Evolutionary conservation across 1,139 yeast genomes (phyloP).

Genomic region (Candida frijolesensis): DNA sequence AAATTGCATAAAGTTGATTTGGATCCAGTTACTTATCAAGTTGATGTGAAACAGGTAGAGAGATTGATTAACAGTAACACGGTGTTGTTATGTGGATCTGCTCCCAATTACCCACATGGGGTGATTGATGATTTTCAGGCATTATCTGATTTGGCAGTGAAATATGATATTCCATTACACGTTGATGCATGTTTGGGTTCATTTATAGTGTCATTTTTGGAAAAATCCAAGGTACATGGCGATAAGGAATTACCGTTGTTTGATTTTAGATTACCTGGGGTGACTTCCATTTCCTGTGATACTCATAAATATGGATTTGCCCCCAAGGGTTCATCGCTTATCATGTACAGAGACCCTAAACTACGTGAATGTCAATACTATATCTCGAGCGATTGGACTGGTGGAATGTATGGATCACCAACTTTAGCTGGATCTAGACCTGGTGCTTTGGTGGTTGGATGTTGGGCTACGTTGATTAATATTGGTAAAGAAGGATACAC

Average conservation of each 20-base stretch:
- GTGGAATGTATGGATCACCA: slow-evolving; percentile 96
- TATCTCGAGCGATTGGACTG: slow-evolving; percentile 83
- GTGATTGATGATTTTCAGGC: slow-evolving; percentile 85
- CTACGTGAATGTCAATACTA: slow-evolving; percentile 84
- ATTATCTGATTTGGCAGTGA: slow-evolving; percentile 65
- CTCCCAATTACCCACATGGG: slow-evolving; percentile 97
- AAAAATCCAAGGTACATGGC: slow-evolving; percentile 59
- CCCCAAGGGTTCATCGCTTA: slow-evolving; percentile 92
- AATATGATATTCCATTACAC: slow-evolving; percentile 75
- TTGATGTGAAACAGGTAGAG: slow-evolving; percentile 63
- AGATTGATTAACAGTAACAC: slow-evolving; percentile 76
- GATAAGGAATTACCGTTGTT: slow-evolving; percentile 54
- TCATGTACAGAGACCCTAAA: slow-evolving; percentile 75
- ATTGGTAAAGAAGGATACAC: slow-evolving; percentile 82
- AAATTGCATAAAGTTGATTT: slow-evolving; percentile 79
- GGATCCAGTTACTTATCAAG: slow-evolving; percentile 69
- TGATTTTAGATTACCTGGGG: slow-evolving; percentile 90
- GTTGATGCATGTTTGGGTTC: slow-evolving; percentile 97
- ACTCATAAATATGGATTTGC: slow-evolving; percentile 98
- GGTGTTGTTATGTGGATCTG: slow-evolving; percentile 84
- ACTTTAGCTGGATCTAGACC: slow-evolving; percentile 97
- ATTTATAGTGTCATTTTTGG: slow-evolving; percentile 80
- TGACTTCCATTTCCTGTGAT: slow-evolving; percentile 96
- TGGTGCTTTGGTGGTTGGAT: slow-evolving; percentile 94
- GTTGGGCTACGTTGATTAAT: slow-evolving; percentile 90